phyloP scores from a whole-genome alignment of 257 asterid species.

The Primulina eburnea region DNA sequence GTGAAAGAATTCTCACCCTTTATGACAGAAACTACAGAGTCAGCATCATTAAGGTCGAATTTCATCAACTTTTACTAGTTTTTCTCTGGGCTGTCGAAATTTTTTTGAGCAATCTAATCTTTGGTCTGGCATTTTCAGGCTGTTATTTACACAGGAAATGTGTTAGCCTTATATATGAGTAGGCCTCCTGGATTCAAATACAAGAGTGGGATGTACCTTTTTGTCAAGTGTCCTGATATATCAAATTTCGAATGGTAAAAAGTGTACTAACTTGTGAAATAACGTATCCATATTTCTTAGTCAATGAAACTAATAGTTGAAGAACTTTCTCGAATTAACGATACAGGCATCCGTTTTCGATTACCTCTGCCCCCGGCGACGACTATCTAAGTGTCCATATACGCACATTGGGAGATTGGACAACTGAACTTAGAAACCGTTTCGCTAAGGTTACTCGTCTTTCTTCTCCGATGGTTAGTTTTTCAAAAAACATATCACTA shows the following conservation, averaged over 20 bases:
- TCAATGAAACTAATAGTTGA: not conserved
- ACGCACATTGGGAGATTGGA: constrained; percentile 90
- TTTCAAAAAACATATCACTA: not conserved
- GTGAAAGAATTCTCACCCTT: constrained; percentile 61
- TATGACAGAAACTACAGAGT: constrained; percentile 59
- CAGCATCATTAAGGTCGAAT: constrained; percentile 57
- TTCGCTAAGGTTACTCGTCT: constrained; percentile 52
- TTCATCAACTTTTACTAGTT: not conserved
- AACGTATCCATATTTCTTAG: not conserved
- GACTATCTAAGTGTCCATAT: constrained; percentile 75
- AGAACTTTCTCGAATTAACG: not conserved
- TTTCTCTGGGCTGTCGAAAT: not conserved
- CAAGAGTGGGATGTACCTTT: constrained; percentile 95
- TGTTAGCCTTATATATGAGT: constrained; percentile 78
- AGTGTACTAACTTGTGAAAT: not conserved
- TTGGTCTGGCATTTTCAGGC: constrained; percentile 48
- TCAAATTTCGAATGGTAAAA: constrained; percentile 77
- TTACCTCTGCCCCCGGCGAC: constrained; percentile 96
- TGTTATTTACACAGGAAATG: constrained; percentile 80
- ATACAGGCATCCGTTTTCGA: constrained; percentile 91
- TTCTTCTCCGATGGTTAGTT: not conserved
- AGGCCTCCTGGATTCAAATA: constrained; percentile 78
- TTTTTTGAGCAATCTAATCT: not conserved
- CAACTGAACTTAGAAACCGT: constrained; percentile 64
- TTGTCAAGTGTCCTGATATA: constrained; percentile 81